A percentile compares a stretch with the other conserved stretches of the same genome.
These are phyloP conservation scores for Penicillium nucicola DNA, from an alignment of 495 filamentous ascomycete species.

Conservation along the genomic window DNA sequence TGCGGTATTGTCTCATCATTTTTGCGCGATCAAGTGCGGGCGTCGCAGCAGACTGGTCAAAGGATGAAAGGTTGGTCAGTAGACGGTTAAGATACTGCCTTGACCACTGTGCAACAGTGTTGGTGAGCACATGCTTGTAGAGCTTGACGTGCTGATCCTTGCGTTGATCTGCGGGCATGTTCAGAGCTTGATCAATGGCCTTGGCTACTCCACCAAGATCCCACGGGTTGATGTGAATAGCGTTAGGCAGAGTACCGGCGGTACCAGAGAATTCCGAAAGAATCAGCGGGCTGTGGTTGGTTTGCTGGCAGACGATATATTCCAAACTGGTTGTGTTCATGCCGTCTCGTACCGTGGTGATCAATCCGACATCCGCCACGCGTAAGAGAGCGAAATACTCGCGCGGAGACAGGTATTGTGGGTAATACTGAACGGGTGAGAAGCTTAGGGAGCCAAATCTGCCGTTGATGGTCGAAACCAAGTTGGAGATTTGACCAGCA, in stretches of 20 bases:
- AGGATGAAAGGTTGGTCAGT: constrained; percentile 71
- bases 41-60: constrained; percentile 70
- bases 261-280: constrained; percentile 95
- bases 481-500: constrained; percentile 77
- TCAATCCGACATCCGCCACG: constrained; percentile 82
- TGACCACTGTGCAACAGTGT: constrained; percentile 83
- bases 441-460: constrained; percentile 80
- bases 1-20: constrained; percentile 67
- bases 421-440: constrained; percentile 86
- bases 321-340: constrained; percentile 97
- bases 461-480: constrained; percentile 88
- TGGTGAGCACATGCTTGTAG: constrained; percentile 77
- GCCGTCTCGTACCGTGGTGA: constrained; percentile 88
- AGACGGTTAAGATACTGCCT: constrained; percentile 70
- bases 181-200: constrained; percentile 74
- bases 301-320: constrained; percentile 87
- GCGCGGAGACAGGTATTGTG: constrained; percentile 79
- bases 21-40: constrained; percentile 72
- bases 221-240: constrained; percentile 95
- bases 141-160: constrained; percentile 50
- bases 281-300: constrained; percentile 79
- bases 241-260: constrained; percentile 76
- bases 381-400: constrained; percentile 92
- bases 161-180: constrained; percentile 63
- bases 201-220: constrained; percentile 76